Evolutionary conservation across 805 yeast genomes (phyloP).

Genomic region (Kazachstania martiniae): DNA sequence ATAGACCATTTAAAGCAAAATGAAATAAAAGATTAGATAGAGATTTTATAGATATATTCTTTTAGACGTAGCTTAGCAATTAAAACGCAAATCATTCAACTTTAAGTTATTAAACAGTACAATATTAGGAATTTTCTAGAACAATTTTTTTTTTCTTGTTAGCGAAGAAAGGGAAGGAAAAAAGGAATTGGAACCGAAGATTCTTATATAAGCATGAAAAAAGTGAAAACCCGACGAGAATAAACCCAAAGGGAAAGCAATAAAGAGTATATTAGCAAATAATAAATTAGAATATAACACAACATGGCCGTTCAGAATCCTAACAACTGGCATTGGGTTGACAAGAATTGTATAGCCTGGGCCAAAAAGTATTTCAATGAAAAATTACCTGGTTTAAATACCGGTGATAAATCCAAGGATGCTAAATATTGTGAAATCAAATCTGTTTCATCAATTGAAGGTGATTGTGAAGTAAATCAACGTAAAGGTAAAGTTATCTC

Average conservation of each 20-base stretch:
- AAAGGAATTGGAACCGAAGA: background rate
- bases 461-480: constrained; percentile 95
- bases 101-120: too few relatives aligned
- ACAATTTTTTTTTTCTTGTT: background rate
- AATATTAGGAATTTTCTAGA: background rate
- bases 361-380: constrained; percentile 63
- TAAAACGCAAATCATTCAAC: too few relatives aligned
- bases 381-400: constrained; percentile 41
- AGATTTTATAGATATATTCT: too few relatives aligned
- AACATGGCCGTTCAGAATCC: constrained; percentile 92
- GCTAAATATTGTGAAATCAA: constrained; percentile 26
- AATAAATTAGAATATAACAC: constrained; percentile 1
- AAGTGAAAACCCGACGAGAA: too few relatives aligned
- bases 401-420: constrained; percentile 17
- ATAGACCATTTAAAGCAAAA: constrained; percentile 1
- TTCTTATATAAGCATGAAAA: too few relatives aligned
- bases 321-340: constrained; percentile 99
- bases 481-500: constrained; percentile 94
- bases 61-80: too few relatives aligned
- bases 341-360: constrained; percentile 93
- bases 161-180: background rate
- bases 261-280: background rate
- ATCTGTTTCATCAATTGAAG: constrained; percentile 48
- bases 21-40: too few relatives aligned
- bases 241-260: too few relatives aligned